Base-by-base conservation (phyloP, 2,329 filamentous ascomycete genomes). In the Colletotrichum cereale region DNA sequence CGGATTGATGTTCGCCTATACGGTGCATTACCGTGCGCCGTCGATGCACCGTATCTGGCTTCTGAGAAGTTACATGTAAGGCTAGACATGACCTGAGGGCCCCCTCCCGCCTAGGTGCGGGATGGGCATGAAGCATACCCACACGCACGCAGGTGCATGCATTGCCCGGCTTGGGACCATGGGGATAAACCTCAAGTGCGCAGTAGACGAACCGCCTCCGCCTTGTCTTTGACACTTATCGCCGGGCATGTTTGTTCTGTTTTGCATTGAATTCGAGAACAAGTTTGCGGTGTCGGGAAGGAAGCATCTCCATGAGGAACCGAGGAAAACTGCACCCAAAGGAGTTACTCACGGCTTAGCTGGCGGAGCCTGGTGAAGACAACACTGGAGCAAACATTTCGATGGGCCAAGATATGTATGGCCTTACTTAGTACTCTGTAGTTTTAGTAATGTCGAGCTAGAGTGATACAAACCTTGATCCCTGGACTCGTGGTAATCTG, bases 111-210 rank as follows among this genome's bases (percentile, higher is more conserved):
- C 24, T 50, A 56, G 50, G 31, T 50, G 56, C 64, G 50, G 53
- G 56, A 71, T 55, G 26, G 66, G 38, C 56, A 34, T 67, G 47
- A 34, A 67, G 56, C 26, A 62, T 71, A 42, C 42, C 57, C 42
- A 62, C 64, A 47, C 50, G 34, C 40, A 50, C 55, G 62, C 62
- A 70, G 55, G 55, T 67, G 63, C 63, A 71, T 67, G 63, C 63
- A 44, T 50, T 50, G 44, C 62, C 64, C 67, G 62, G 48, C 58
- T 47, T 38, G 42, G 42, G 24, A 12, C 29, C 29, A 34, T 34
- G 14, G 21, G 57, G 29, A 61, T 61, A 34, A 24, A 48, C 29
- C n/a, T 12, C 48, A 52, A 31, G 48, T 52, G 16, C 48, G 48
- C 48, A 52, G 48, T 31, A 21, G 14, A 18, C 26, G 26, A 52